phyloP scores from a whole-genome alignment of 2,329 filamentous ascomycete genomes.

The Aspergillus cejpii region DNA sequence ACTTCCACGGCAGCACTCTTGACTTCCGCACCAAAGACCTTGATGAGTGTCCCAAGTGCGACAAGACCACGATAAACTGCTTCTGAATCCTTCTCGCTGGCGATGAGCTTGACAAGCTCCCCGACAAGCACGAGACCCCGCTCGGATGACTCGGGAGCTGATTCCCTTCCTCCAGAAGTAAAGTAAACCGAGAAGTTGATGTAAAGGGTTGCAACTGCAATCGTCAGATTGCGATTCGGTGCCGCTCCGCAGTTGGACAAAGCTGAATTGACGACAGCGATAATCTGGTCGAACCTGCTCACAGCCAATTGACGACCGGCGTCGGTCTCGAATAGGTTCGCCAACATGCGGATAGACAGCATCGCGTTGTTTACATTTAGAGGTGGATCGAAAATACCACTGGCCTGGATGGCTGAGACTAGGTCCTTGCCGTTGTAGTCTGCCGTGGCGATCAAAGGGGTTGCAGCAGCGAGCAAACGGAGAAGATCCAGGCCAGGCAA shows the following conservation, averaged over 20 bases:
- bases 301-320: slow-evolving; percentile 62
- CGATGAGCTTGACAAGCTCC: slow-evolving; percentile 57
- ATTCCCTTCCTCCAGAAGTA: slow-evolving; percentile 40
- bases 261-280: slow-evolving; percentile 58
- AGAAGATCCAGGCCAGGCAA: slow-evolving; percentile 81
- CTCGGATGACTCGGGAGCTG: slow-evolving; percentile 41
- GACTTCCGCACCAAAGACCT: slow-evolving; percentile 53
- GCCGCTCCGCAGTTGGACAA: slow-evolving; percentile 47
- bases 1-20: slow-evolving; percentile 53
- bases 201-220: slow-evolving; percentile 72
- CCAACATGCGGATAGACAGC: slow-evolving; percentile 73
- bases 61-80: slow-evolving; percentile 76
- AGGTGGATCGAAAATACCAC: slow-evolving; percentile 53
- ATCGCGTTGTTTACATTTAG: slow-evolving; percentile 75
- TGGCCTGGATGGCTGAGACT: slow-evolving; percentile 53
- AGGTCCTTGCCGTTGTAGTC: slow-evolving; percentile 51
- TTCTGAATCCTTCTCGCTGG: slow-evolving; percentile 66
- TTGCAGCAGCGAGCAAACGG: slow-evolving; percentile 67
- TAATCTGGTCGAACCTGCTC: slow-evolving; percentile 53
- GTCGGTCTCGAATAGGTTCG: slow-evolving; percentile 73
- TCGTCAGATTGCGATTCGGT: slow-evolving; percentile 69
- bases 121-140: slow-evolving; percentile 51
- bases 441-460: slow-evolving; percentile 58
- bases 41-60: slow-evolving; percentile 69
- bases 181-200: slow-evolving; percentile 80